Evolutionary conservation across 164 flowering plant genomes (phyloP).

Genomic region (Macadamia tetraphylla): DNA sequence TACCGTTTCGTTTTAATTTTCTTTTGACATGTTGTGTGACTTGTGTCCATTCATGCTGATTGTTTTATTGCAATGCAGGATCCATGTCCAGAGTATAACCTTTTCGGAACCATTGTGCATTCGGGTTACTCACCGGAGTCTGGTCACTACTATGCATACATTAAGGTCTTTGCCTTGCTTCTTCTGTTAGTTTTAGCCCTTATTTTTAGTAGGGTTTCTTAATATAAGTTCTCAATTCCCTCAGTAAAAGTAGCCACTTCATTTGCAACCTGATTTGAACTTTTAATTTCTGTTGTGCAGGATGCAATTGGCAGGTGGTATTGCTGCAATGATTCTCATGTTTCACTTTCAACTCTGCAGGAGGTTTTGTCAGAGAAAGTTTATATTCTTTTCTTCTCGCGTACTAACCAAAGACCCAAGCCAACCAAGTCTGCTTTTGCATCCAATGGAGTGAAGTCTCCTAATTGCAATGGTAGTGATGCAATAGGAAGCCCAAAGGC

Average conservation of each 20-base stretch:
- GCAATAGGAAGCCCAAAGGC: conserved; percentile 19
- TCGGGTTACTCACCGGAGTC: conserved; percentile 91
- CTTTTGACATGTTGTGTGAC: not conserved
- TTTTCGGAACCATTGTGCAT: conserved; percentile 94
- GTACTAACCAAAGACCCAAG: conserved; percentile 56
- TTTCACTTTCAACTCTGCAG: conserved; percentile 58
- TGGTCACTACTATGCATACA: conserved; percentile 96
- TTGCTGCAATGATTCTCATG: conserved; percentile 90
- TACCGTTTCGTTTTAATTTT: not conserved
- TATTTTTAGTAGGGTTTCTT: not conserved
- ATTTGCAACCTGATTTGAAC: not conserved
- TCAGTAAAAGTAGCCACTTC: not conserved
- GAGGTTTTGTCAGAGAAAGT: conserved; percentile 94
- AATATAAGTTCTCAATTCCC: not conserved
- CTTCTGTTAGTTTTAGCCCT: not conserved
- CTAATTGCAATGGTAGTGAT: conserved; percentile 15
- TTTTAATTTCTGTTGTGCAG: conserved; percentile 29
- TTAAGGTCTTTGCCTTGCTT: conserved; percentile 55
- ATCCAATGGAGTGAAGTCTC: conserved; percentile 45
- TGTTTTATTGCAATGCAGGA: conserved; percentile 51
- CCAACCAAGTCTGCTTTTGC: conserved; percentile 22
- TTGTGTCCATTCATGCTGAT: too few species aligned
- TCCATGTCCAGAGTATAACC: conserved; percentile 75
- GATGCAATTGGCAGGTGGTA: conserved; percentile 88
- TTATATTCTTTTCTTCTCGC: conserved; percentile 86